These are phyloP conservation scores for Gyrodon lividus DNA, from an alignment of 768 basidiomycete genomes.

Conservation along the genomic window DNA sequence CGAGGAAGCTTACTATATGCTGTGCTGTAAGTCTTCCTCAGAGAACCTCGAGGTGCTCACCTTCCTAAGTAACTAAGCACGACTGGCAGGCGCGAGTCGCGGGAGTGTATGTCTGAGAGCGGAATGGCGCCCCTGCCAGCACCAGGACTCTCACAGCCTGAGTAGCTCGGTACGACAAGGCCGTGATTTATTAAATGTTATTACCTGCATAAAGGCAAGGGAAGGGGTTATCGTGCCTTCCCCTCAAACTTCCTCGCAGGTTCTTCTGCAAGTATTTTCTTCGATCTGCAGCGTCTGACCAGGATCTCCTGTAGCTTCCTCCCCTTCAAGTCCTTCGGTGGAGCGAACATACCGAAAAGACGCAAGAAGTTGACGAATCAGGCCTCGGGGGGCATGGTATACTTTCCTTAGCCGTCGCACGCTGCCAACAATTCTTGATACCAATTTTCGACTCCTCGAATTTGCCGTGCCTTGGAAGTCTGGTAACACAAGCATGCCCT, in stretches of 20 bases:
- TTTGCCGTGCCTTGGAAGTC: not conserved
- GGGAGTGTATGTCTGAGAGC: no score
- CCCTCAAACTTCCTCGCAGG: not conserved
- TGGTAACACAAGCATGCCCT: slow-evolving; percentile 3
- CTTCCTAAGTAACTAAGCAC: no score
- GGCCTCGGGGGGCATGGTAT: slow-evolving; percentile 1
- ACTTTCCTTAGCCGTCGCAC: not conserved
- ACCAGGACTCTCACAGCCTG: no score
- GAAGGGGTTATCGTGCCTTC: no score
- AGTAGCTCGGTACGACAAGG: no score
- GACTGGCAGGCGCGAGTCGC: no score
- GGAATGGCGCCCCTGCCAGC: no score
- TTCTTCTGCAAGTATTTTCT: slow-evolving; percentile 1
- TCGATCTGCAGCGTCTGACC: not conserved
- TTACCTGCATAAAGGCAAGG: no score
- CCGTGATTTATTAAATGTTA: no score
- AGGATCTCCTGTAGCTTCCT: not conserved
- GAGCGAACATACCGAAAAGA: not conserved
- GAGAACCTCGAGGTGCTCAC: no score
- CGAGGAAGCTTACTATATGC: no score
- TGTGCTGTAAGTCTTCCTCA: no score
- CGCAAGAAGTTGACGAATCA: not conserved
- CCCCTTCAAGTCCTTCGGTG: not conserved
- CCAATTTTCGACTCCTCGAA: not conserved
- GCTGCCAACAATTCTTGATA: not conserved